phyloP scores from a whole-genome alignment of 352 stramenopile species.

The Phytophthora nicotianae region DNA sequence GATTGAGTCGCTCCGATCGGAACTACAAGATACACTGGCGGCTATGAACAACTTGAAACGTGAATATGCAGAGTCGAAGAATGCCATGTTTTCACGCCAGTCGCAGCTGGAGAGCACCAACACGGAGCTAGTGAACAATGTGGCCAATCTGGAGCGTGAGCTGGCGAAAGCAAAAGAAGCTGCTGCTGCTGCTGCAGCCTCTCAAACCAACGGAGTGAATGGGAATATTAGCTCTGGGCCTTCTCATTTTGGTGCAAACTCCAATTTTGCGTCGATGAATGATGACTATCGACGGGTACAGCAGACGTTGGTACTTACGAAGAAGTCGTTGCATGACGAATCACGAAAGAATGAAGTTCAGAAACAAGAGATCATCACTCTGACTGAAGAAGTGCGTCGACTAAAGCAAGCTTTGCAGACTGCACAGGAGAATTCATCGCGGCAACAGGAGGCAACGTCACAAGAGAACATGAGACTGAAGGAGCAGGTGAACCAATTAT shows the following conservation, averaged over 20 bases:
- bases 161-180: constrained; percentile 51
- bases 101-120: constrained; percentile 80
- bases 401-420: constrained; percentile 49
- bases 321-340: constrained; percentile 82
- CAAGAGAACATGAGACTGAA: constrained; percentile 57
- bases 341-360: constrained; percentile 67
- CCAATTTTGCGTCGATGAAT: constrained; percentile 37
- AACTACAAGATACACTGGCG: constrained; percentile 72
- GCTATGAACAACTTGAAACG: constrained; percentile 64
- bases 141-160: constrained; percentile 69
- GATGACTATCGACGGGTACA: constrained; percentile 69
- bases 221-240: neutral
- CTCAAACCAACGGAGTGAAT: constrained; percentile 9
- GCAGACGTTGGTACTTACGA: constrained; percentile 67
- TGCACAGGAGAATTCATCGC: constrained; percentile 40
- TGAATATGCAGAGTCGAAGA: constrained; percentile 67
- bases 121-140: constrained; percentile 65
- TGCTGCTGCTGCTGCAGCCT: constrained; percentile 2
- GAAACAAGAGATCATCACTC: constrained; percentile 62
- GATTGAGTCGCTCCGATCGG: constrained; percentile 57
- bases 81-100: constrained; percentile 75
- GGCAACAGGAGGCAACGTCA: constrained; percentile 42
- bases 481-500: constrained; percentile 46
- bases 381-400: constrained; percentile 59
- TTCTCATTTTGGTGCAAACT: constrained; percentile 19